phyloP scores from a whole-genome alignment of 495 filamentous ascomycete genomes.

The Podospora pseudoanserina region DNA sequence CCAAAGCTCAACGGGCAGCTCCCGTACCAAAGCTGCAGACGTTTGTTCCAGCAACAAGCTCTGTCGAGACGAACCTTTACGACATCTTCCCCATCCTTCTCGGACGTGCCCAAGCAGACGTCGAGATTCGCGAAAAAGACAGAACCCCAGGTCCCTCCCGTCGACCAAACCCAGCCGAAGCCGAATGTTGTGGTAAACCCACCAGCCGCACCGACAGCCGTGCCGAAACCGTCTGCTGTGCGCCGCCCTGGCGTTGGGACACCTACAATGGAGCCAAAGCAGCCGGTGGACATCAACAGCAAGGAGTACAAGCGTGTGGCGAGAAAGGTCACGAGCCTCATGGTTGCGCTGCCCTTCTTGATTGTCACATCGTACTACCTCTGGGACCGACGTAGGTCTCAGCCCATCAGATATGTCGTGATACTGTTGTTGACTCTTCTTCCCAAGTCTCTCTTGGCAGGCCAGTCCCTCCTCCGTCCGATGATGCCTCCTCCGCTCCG shows the following conservation, averaged over 20 bases:
- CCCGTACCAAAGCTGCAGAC: neutral
- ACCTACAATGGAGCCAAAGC: constrained; percentile 10
- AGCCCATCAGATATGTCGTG: neutral
- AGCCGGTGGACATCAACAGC: constrained; percentile 30
- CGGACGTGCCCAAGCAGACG: neutral
- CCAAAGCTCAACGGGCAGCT: neutral
- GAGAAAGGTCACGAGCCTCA: constrained; percentile 36
- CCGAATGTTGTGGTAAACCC: neutral
- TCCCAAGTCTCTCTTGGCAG: constrained; percentile 27
- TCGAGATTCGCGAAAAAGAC: neutral
- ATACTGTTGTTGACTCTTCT: constrained; percentile 9
- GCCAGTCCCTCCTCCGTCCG: neutral
- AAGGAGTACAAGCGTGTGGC: constrained; percentile 40
- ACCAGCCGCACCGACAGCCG: neutral
- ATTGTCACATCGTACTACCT: constrained; percentile 45
- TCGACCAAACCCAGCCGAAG: neutral
- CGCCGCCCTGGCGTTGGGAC: neutral
- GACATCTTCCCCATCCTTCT: neutral
- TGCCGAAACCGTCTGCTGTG: neutral
- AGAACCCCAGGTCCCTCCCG: neutral
- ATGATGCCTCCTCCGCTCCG: neutral
- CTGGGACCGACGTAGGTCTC: constrained; percentile 39
- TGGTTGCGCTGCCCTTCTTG: constrained; percentile 45
- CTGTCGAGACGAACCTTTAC: neutral
- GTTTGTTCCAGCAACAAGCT: neutral